Conservation (phyloP, 2,329 filamentous ascomycete species). For the Exophiala aquamarina region DNA sequence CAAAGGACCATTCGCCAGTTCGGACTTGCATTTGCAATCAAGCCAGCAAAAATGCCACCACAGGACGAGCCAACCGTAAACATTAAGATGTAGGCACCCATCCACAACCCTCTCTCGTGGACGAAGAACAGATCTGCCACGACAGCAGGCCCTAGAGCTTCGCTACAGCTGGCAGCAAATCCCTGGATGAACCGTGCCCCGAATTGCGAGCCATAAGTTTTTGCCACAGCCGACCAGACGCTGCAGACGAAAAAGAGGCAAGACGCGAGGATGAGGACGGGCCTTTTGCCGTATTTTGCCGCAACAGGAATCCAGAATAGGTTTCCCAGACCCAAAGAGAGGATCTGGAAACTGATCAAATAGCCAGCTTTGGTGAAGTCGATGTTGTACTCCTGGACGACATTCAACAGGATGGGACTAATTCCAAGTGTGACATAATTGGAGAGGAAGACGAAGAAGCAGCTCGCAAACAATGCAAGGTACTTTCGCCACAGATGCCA, state of each 20-base stretch:
- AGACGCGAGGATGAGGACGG: background rate
- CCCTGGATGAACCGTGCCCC: conserved; percentile 5
- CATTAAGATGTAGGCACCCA: too few species aligned
- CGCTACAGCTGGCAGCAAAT: conserved; percentile 1
- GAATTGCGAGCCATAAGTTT: conserved; percentile 2
- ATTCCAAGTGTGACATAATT: background rate
- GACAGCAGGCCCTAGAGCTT: conserved; percentile 1
- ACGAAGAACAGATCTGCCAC: conserved; percentile 9
- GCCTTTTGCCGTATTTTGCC: conserved; percentile 8
- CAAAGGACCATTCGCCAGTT: conserved; percentile 6
- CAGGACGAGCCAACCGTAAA: background rate
- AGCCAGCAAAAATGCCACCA: conserved; percentile 6
- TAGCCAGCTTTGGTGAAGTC: background rate
- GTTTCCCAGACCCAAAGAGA: conserved; percentile 9
- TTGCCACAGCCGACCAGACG: conserved; percentile 4
- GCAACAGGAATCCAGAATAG: conserved; percentile 13
- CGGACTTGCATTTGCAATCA: conserved; percentile 1
- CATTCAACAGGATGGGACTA: background rate
- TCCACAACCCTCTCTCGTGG: conserved; percentile 11
- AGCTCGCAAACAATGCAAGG: background rate
- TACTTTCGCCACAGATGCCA: conserved; percentile 7
- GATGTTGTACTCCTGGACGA: conserved; percentile 6
- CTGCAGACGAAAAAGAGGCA: conserved; percentile 4
- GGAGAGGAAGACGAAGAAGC: conserved; percentile 13
- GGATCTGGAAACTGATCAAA: conserved; percentile 8